phyloP scores from a whole-genome alignment of 23 red algal genomes.

The Gracilaria domingensis region DNA sequence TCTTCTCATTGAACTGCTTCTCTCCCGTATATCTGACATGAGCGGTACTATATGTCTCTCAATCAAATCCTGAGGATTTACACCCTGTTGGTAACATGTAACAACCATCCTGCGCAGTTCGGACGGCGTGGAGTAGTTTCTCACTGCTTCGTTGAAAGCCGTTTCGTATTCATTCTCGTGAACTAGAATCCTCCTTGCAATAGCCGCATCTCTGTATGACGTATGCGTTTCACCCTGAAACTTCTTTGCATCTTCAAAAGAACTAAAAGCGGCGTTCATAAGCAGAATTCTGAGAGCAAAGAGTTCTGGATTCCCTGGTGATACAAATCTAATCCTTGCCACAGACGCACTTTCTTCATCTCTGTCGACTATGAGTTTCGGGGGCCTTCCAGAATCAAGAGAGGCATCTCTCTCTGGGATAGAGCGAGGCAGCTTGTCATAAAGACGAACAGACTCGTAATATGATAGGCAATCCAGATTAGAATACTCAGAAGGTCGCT shows the following conservation, averaged over 20 bases:
- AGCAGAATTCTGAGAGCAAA: background rate
- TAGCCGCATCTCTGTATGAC: background rate
- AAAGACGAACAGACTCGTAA: too few species aligned
- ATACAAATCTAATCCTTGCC: background rate
- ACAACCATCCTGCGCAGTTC: slow-evolving; percentile 17
- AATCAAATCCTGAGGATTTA: background rate
- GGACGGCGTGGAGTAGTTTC: slow-evolving; percentile 5
- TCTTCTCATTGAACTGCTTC: too few species aligned
- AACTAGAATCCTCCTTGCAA: background rate
- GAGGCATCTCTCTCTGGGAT: background rate
- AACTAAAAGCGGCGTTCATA: background rate
- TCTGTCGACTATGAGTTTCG: background rate
- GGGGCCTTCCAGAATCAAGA: background rate
- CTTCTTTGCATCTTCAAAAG: background rate
- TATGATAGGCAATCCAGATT: background rate
- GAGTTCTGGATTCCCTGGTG: slow-evolving; percentile 1
- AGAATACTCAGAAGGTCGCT: background rate
- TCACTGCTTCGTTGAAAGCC: too few species aligned
- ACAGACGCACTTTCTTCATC: background rate
- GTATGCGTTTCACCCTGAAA: too few species aligned
- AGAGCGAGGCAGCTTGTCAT: background rate
- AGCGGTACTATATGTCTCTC: background rate
- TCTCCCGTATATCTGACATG: background rate
- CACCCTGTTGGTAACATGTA: background rate
- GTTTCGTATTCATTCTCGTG: background rate